Evolutionary conservation across 768 basidiomycete genomes (phyloP), one percentile per base, ranked within the genome.

Genomic region (Naematelia aurantialba): DNA sequence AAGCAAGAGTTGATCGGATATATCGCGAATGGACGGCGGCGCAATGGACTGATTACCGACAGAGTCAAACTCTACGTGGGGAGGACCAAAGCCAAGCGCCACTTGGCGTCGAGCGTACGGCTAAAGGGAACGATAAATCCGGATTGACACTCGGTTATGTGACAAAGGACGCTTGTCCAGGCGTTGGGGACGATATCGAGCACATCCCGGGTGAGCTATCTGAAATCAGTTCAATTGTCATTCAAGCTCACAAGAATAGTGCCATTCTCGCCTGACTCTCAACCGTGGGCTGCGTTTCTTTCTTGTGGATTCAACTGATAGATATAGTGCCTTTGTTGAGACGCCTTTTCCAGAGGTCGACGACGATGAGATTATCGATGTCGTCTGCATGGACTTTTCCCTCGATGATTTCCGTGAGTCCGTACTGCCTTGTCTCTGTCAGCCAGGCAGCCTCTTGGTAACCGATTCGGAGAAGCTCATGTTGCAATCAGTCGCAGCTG

Each of bases 401-500:
- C 22, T 74, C 26, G 72, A 70, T 31, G 75, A 76, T 57, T 73
- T 76, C 58, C 48, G 74, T 72, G 30, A 64, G 75, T 73, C 30
- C 55, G 17, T 8, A 17, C 34, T 1, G 45, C 17, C 26, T 8
- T 55, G 25, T 21, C n/a, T 49, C 39, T 27, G 39, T 34, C n/a
- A n/a, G n/a, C n/a, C n/a, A n/a, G n/a, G n/a, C n/a, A n/a, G n/a
- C n/a, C n/a, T n/a, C n/a, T n/a, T n/a, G n/a, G 8, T n/a, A 26
- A 49, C 55, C 34, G 34, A 8, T 39, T 39, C 34, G 8, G 34
- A 17, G 34, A 39, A 17, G 34, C 34, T 39, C 8, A 39, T 17
- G 8, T 17, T 8, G 34, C 17, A 10, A 29, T 1, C 53, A 76
- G 75, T 76, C 42, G 56, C 49, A 19, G 72, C 73, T 17, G 73